Evolutionary conservation across 257 asterid genomes (phyloP).

Genomic region (Solanum rostratum): DNA sequence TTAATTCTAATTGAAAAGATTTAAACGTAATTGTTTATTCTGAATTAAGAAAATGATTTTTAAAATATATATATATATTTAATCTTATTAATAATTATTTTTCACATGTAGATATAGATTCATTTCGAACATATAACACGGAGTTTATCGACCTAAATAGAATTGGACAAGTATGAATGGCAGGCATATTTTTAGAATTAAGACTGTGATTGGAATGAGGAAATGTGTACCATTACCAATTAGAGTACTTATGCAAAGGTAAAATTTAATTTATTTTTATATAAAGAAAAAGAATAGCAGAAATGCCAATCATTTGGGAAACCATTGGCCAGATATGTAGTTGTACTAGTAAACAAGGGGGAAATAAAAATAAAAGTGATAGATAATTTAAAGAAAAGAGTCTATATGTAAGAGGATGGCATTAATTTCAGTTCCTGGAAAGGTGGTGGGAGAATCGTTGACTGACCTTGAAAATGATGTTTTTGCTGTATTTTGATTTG

Average conservation of each 20-base stretch:
- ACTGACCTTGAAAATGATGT: constrained; percentile 8
- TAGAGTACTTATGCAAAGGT: not conserved
- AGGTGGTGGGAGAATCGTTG: constrained; percentile 9
- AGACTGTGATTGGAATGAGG: not conserved
- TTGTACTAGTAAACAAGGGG: not conserved
- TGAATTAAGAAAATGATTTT: not conserved
- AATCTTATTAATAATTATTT: not conserved
- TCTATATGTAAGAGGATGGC: not conserved
- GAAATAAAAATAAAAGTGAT: not conserved
- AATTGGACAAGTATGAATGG: not conserved
- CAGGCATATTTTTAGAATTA: not conserved
- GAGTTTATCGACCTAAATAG: not conserved
- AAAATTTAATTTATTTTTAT: not conserved
- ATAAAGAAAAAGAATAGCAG: not conserved
- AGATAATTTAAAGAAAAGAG: not conserved
- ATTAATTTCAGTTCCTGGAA: not conserved
- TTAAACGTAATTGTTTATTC: not conserved
- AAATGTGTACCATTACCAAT: not conserved
- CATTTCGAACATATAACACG: not conserved
- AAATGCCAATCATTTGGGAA: not conserved
- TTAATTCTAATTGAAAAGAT: not conserved
- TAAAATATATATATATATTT: not conserved
- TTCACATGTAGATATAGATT: too few species aligned
- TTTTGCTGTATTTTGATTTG: constrained; percentile 3
- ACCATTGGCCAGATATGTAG: not conserved